A percentile compares a stretch with the other conserved stretches of the same genome.
These are phyloP conservation scores for Terfezia boudieri DNA, from an alignment of 495 filamentous ascomycete species.

Conservation along the genomic window DNA sequence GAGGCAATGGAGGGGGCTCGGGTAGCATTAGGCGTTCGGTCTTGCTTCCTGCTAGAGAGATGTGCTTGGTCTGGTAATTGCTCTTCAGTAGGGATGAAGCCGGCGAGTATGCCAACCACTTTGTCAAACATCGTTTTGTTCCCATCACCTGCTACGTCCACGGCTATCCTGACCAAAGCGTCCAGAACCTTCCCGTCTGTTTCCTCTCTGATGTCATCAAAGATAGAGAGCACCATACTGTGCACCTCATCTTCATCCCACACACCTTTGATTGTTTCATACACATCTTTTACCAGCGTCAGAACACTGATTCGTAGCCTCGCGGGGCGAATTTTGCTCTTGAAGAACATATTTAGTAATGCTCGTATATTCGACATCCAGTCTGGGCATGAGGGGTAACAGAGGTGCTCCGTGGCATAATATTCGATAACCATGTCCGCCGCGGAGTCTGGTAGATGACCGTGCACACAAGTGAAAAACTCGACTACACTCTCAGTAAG, in stretches of 20 bases:
- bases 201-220: conserved; percentile 26
- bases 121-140: conserved; percentile 28
- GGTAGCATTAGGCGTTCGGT: conserved; percentile 6
- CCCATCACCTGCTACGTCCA: conserved; percentile 31
- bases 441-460: conserved; percentile 34
- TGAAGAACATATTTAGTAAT: conserved; percentile 44
- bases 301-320: conserved; percentile 46
- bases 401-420: conserved; percentile 37
- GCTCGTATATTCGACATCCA: conserved; percentile 43
- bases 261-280: conserved; percentile 40
- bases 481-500: conserved; percentile 40
- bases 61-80: neutral
- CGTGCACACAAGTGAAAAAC: conserved; percentile 42
- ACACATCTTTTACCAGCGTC: conserved; percentile 18
- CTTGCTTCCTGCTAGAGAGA: neutral
- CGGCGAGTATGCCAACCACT: conserved; percentile 28
- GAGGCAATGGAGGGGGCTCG: conserved; percentile 8
- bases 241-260: conserved; percentile 28
- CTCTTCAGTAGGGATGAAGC: conserved; percentile 10
- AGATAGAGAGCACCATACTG: conserved; percentile 23
- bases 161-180: conserved; percentile 23
- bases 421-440: conserved; percentile 35
- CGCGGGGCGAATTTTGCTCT: conserved; percentile 36
- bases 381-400: conserved; percentile 42
- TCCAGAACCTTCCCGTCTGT: conserved; percentile 29